Conservation (phyloP, 1,284 basidiomycete genomes). For the Leucoagaricus sp. region DNA sequence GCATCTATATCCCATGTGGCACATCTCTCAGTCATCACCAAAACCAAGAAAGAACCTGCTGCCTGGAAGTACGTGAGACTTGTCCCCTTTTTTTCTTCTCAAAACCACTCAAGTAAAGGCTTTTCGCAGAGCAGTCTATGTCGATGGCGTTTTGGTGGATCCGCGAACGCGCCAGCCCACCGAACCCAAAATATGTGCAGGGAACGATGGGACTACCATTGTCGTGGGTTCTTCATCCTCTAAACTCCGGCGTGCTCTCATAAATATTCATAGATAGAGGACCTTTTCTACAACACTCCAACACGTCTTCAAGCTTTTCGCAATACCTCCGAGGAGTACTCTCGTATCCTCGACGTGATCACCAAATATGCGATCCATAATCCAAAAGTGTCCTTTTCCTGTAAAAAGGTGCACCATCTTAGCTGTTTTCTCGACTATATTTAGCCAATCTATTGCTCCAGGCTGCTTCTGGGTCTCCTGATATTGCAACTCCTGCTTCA, state of each 20-base stretch:
- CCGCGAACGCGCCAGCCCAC: slow-evolving; percentile 66
- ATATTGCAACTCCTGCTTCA: slow-evolving; percentile 80
- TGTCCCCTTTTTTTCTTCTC: too few relatives aligned
- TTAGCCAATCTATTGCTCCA: slow-evolving; percentile 30
- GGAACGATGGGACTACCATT: slow-evolving; percentile 93
- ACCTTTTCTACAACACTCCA: slow-evolving; percentile 95
- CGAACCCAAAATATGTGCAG: slow-evolving; percentile 89
- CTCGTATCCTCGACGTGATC: slow-evolving; percentile 90
- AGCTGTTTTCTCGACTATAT: neutral
- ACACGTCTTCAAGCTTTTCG: slow-evolving; percentile 87
- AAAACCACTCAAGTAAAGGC: neutral
- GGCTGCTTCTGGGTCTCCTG: slow-evolving; percentile 74
- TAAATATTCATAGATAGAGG: slow-evolving; percentile 71
- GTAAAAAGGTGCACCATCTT: slow-evolving; percentile 73
- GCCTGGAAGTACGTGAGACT: slow-evolving; percentile 89
- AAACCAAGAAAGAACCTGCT: slow-evolving; percentile 78
- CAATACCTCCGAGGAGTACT: slow-evolving; percentile 90
- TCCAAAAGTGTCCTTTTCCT: slow-evolving; percentile 83
- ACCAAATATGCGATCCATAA: slow-evolving; percentile 96
- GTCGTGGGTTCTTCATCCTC: slow-evolving; percentile 50
- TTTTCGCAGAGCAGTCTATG: slow-evolving; percentile 71
- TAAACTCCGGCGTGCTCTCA: neutral
- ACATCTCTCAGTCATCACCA: slow-evolving; percentile 87
- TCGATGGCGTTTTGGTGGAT: slow-evolving; percentile 72
- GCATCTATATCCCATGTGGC: slow-evolving; percentile 97